Percentiles rank a stretch among this genome's conserved stretches.
Evolutionary conservation across 2,329 filamentous ascomycete species (phyloP).

Genomic region (Diaporthe capsici): DNA sequence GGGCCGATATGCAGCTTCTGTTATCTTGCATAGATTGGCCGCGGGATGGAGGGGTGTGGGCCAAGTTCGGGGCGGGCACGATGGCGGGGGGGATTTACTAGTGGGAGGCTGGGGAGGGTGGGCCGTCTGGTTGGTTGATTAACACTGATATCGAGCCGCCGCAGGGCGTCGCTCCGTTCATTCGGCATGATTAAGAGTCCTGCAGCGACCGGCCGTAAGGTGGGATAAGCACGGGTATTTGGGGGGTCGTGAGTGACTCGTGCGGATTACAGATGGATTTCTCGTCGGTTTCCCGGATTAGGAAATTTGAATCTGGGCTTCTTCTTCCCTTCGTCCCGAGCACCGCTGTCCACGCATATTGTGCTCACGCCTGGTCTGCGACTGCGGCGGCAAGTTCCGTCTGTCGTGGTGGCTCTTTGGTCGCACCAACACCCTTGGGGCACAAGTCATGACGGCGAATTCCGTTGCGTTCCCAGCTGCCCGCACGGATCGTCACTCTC

Average conservation of each 20-base stretch:
- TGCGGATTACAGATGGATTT: background rate
- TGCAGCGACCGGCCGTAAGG: constrained; percentile 3
- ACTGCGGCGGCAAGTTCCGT: constrained; percentile 13
- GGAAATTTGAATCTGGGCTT: background rate
- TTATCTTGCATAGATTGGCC: constrained; percentile 31
- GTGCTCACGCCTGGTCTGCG: background rate
- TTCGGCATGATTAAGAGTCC: background rate
- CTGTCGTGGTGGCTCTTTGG: background rate
- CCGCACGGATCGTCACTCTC: background rate
- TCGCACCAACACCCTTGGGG: background rate
- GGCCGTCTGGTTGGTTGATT: background rate
- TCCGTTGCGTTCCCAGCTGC: background rate
- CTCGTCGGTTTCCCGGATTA: background rate
- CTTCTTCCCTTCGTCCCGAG: background rate
- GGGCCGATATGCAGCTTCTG: constrained; percentile 24
- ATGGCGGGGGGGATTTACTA: background rate
- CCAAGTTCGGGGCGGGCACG: constrained; percentile 5
- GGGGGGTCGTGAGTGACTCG: background rate
- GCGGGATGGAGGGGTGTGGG: background rate
- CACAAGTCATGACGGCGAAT: background rate
- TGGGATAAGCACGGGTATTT: background rate
- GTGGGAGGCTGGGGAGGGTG: background rate
- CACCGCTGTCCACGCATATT: background rate
- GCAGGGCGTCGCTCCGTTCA: background rate
- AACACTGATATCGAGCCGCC: constrained; percentile 8